phyloP scores from a whole-genome alignment of 192 early-diverging fungal species.

The Lobosporangium transversale region DNA sequence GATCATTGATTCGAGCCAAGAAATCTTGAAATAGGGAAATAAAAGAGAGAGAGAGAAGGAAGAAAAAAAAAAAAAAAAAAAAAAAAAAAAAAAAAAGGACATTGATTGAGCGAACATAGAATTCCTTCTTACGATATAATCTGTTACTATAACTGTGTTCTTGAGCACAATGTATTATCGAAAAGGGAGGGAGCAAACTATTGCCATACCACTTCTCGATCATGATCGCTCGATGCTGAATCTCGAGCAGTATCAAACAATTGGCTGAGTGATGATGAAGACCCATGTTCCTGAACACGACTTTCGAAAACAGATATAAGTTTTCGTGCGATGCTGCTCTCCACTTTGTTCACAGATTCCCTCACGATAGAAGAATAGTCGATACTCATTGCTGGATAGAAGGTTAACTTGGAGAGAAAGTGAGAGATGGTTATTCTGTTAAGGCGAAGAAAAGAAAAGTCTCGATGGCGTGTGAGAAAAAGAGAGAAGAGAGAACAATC shows the following conservation, averaged over 20 bases:
- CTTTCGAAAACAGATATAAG: slow-evolving; percentile 19
- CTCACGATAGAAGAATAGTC: slow-evolving; percentile 8
- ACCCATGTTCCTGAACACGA: slow-evolving; percentile 18
- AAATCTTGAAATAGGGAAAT: slow-evolving; percentile 7
- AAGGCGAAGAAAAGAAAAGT: neutral
- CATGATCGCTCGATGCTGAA: slow-evolving; percentile 31
- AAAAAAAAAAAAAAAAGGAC: too few species aligned
- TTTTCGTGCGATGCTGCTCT: slow-evolving; percentile 5
- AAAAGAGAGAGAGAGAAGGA: neutral
- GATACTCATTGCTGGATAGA: slow-evolving; percentile 11
- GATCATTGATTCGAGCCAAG: slow-evolving; percentile 31
- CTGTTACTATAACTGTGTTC: too few species aligned
- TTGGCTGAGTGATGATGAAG: slow-evolving; percentile 22
- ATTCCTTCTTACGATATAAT: too few species aligned
- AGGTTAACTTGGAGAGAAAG: neutral
- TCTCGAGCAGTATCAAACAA: slow-evolving; percentile 46
- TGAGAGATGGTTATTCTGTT: neutral
- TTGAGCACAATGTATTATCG: too few species aligned
- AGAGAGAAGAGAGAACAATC: slow-evolving; percentile 1
- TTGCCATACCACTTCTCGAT: slow-evolving; percentile 47
- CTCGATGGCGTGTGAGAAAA: neutral
- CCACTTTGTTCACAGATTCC: neutral
- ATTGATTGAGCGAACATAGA: too few species aligned
- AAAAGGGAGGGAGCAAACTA: too few species aligned
- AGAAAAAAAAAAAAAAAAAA: neutral